These are phyloP conservation scores for Pichia cactophila DNA, from an alignment of 1,139 yeast genomes.

Conservation along the genomic window DNA sequence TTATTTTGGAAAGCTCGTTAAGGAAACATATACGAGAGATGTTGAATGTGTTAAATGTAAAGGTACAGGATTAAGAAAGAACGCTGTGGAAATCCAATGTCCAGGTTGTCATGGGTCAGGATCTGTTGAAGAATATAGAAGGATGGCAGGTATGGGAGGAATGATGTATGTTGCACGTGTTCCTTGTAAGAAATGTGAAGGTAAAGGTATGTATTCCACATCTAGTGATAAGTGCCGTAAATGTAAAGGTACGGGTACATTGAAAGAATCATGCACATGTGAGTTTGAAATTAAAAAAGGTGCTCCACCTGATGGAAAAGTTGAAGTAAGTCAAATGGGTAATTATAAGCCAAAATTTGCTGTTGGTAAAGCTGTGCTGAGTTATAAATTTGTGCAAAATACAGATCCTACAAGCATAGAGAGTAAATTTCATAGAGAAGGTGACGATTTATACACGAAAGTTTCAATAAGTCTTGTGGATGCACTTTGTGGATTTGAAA, in stretches of 20 bases:
- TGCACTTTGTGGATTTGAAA: slow-evolving; percentile 70
- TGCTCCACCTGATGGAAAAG: slow-evolving; percentile 42
- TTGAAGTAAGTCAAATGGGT: slow-evolving; percentile 61
- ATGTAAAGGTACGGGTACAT: slow-evolving; percentile 60
- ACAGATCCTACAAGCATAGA: slow-evolving; percentile 14
- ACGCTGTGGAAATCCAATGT: slow-evolving; percentile 50
- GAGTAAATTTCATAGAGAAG: slow-evolving; percentile 40
- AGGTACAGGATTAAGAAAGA: slow-evolving; percentile 66
- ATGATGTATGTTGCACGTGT: slow-evolving; percentile 57
- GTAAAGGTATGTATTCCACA: slow-evolving; percentile 57
- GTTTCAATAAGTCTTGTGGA: slow-evolving; percentile 65
- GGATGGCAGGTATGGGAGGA: slow-evolving; percentile 51
- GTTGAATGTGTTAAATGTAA: slow-evolving; percentile 63
- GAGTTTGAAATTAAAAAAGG: slow-evolving; percentile 79
- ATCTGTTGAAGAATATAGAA: slow-evolving; percentile 45
- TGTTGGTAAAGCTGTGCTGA: slow-evolving; percentile 74
- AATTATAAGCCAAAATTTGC: slow-evolving; percentile 70
- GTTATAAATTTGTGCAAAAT: slow-evolving; percentile 21
- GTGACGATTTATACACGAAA: slow-evolving; percentile 56
- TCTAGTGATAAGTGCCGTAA: slow-evolving; percentile 69
- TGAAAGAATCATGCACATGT: slow-evolving; percentile 62
- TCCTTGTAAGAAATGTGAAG: slow-evolving; percentile 65
- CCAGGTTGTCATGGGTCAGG: slow-evolving; percentile 72
- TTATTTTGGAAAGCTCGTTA: slow-evolving; percentile 73
- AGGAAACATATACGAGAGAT: slow-evolving; percentile 67